A percentile compares a stretch with the other conserved stretches of the same genome.
Conservation (phyloP, 768 basidiomycete species). For the Leccinum barrowsii region DNA sequence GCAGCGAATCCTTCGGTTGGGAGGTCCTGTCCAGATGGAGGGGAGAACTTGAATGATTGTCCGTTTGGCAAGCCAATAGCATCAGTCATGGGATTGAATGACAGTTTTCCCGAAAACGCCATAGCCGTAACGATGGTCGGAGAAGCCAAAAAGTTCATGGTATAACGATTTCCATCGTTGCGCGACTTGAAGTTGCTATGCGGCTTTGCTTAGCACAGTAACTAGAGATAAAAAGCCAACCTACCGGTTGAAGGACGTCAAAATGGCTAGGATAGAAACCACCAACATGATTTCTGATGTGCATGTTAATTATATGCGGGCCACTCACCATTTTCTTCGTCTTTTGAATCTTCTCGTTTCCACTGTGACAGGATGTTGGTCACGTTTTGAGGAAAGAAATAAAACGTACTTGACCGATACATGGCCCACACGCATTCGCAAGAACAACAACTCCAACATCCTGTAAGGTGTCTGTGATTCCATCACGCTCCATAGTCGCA, state of each 20-base stretch:
- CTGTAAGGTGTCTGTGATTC: constrained; percentile 75
- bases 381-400: not conserved
- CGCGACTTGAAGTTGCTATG: constrained; percentile 82
- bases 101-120: constrained; percentile 90
- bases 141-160: constrained; percentile 98
- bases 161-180: constrained; percentile 91
- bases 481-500: constrained; percentile 95
- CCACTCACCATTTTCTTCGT: constrained; percentile 81
- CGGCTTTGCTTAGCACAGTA: constrained; percentile 1
- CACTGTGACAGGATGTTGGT: constrained; percentile 48
- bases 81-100: constrained; percentile 92
- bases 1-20: constrained; percentile 79
- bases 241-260: constrained; percentile 95
- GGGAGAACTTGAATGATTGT: constrained; percentile 73
- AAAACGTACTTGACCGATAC: constrained; percentile 81
- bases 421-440: constrained; percentile 98
- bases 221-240: constrained; percentile 18
- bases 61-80: constrained; percentile 65
- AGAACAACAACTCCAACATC: constrained; percentile 92
- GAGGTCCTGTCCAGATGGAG: constrained; percentile 83
- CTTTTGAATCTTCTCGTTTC: constrained; percentile 87
- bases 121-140: constrained; percentile 97
- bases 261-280: constrained; percentile 57
- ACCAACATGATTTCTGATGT: constrained; percentile 3
- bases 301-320: not conserved